Evolutionary conservation across 139 green algal genomes (phyloP).

Genomic region (Pleodorina starrii): DNA sequence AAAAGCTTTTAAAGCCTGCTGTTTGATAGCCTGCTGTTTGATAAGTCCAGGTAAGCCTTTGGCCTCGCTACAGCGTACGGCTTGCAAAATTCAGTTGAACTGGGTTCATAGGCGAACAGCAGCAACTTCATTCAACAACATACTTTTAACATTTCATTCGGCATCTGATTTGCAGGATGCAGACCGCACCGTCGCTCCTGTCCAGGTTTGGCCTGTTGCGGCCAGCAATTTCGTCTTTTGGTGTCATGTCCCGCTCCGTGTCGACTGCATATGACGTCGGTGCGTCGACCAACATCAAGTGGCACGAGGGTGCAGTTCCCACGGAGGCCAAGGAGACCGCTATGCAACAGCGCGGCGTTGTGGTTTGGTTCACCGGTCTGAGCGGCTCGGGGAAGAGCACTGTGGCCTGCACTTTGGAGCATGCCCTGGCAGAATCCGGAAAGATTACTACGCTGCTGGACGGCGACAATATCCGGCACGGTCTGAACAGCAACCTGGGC

Average conservation of each 20-base stretch:
- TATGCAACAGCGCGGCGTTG: constrained; percentile 87
- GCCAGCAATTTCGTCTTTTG: not conserved
- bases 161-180: not conserved
- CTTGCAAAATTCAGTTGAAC: not conserved
- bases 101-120: not conserved
- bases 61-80: not conserved
- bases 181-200: constrained; percentile 7
- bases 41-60: not conserved
- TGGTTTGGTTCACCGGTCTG: constrained; percentile 95
- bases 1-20: too few relatives aligned
- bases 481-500: constrained; percentile 94
- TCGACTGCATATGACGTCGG: constrained; percentile 83
- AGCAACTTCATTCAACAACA: not conserved
- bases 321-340: constrained; percentile 81
- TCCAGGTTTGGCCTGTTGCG: constrained; percentile 16
- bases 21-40: too few relatives aligned
- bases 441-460: constrained; percentile 89
- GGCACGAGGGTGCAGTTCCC: constrained; percentile 86
- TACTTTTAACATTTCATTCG: not conserved
- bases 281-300: constrained; percentile 93
- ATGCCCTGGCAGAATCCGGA: constrained; percentile 73
- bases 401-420: constrained; percentile 77
- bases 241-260: not conserved
- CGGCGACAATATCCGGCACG: constrained; percentile 96
- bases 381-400: constrained; percentile 90